Percentiles rank a stretch among this genome's conserved stretches.
phyloP scores from a whole-genome alignment of 768 basidiomycete species.

The Kockovaella imperatae region DNA sequence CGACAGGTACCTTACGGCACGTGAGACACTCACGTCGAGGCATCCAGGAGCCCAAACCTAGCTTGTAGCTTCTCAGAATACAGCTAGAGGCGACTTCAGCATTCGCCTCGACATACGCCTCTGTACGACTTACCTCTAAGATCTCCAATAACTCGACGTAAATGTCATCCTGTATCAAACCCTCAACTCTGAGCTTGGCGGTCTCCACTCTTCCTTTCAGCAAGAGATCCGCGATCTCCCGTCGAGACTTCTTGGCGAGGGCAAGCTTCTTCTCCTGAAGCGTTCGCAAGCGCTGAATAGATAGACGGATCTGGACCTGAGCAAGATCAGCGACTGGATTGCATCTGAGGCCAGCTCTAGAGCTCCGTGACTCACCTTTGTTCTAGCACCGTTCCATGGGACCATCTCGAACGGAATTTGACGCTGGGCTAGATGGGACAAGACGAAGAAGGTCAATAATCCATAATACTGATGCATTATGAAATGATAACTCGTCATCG shows the following conservation, averaged over 20 bases:
- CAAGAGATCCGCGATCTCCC: constrained; percentile 44
- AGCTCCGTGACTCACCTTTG: constrained; percentile 24
- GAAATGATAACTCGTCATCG: too few species aligned
- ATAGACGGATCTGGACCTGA: constrained; percentile 53
- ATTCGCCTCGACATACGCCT: not conserved
- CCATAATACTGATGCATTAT: too few species aligned
- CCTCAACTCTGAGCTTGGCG: constrained; percentile 39
- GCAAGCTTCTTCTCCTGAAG: constrained; percentile 78
- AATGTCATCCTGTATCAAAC: constrained; percentile 32
- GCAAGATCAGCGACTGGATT: not conserved
- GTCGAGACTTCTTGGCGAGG: constrained; percentile 57
- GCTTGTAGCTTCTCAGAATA: constrained; percentile 91
- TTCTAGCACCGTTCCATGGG: constrained; percentile 33
- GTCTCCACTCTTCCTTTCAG: constrained; percentile 51
- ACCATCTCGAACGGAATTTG: constrained; percentile 15
- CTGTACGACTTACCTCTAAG: constrained; percentile 56
- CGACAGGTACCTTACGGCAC: not conserved
- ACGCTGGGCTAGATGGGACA: too few species aligned
- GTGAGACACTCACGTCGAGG: constrained; percentile 53
- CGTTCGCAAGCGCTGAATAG: constrained; percentile 74
- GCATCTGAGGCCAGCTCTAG: not conserved
- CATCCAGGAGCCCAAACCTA: constrained; percentile 83
- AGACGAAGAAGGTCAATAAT: too few species aligned
- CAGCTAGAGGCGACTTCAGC: constrained; percentile 45
- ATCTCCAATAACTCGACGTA: constrained; percentile 71